phyloP scores from a whole-genome alignment of 1,139 yeast species.

The Protomyces inundatus region DNA sequence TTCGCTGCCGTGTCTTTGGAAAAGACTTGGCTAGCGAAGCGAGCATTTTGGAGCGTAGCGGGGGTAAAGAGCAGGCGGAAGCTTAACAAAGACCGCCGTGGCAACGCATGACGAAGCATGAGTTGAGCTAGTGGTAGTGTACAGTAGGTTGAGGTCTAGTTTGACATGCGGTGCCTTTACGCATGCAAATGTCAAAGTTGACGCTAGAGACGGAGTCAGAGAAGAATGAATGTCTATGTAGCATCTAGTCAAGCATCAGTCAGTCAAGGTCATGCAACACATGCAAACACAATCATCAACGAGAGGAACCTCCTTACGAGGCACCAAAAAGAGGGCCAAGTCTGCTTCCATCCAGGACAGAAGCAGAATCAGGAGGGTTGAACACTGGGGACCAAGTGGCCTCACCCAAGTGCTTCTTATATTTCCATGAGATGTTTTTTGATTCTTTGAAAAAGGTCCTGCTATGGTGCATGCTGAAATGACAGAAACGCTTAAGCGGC shows the following conservation, averaged over 20 bases:
- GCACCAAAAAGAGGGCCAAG: too few relatives aligned
- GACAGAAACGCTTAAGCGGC: neutral
- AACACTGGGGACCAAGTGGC: slow-evolving; percentile 1
- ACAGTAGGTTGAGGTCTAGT: too few relatives aligned
- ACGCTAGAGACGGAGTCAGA: too few relatives aligned
- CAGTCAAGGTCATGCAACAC: too few relatives aligned
- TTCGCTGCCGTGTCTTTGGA: neutral
- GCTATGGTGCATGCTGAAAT: neutral
- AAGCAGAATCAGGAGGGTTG: neutral
- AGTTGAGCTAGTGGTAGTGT: neutral
- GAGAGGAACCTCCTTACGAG: too few relatives aligned
- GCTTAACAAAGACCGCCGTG: neutral
- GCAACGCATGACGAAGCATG: neutral
- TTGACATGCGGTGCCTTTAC: too few relatives aligned
- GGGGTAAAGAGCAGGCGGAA: neutral
- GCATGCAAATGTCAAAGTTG: too few relatives aligned
- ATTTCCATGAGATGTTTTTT: neutral
- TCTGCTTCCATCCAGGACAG: too few relatives aligned
- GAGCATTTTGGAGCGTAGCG: neutral
- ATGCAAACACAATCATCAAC: too few relatives aligned
- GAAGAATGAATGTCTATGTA: too few relatives aligned
- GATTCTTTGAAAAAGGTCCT: neutral
- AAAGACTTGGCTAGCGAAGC: neutral
- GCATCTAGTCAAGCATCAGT: too few relatives aligned
- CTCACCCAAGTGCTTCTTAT: neutral